A percentile compares a stretch with the other conserved stretches of the same genome.
Evolutionary conservation across 495 filamentous ascomycete genomes (phyloP).

Genomic region (Aspergillus egyptiacus): DNA sequence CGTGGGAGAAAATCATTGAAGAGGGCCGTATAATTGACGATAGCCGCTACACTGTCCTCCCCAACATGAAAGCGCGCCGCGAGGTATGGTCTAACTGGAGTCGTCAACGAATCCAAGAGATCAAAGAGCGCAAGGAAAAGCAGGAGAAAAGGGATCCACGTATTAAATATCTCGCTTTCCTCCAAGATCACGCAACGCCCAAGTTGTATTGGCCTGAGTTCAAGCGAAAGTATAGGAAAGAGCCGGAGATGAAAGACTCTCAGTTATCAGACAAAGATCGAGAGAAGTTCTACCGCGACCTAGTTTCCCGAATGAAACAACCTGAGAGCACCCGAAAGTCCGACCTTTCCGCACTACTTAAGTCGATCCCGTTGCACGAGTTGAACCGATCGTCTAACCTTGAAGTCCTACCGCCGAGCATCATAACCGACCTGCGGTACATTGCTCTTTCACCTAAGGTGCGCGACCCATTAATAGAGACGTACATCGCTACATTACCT

Average conservation of each 20-base stretch:
- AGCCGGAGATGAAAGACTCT: slow-evolving; percentile 70
- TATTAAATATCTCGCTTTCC: slow-evolving; percentile 76
- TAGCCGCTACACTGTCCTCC: slow-evolving; percentile 73
- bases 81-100: slow-evolving; percentile 82
- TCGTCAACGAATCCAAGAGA: slow-evolving; percentile 58
- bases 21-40: slow-evolving; percentile 81
- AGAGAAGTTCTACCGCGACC: slow-evolving; percentile 86
- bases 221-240: slow-evolving; percentile 80
- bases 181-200: slow-evolving; percentile 72
- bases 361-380: slow-evolving; percentile 54
- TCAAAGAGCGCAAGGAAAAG: slow-evolving; percentile 66
- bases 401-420: slow-evolving; percentile 56
- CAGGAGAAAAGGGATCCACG: slow-evolving; percentile 79
- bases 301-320: slow-evolving; percentile 72
- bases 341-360: slow-evolving; percentile 73
- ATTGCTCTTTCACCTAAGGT: slow-evolving; percentile 65
- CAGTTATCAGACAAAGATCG: slow-evolving; percentile 78
- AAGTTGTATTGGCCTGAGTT: slow-evolving; percentile 98
- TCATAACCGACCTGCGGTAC: slow-evolving; percentile 74
- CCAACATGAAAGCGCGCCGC: slow-evolving; percentile 72
- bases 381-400: slow-evolving; percentile 62
- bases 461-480: slow-evolving; percentile 68
- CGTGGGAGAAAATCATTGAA: slow-evolving; percentile 83
- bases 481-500: slow-evolving; percentile 67
- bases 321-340: slow-evolving; percentile 68